Evolutionary conservation across 805 yeast genomes (phyloP), one percentile per base, ranked within the genome.

Genomic region (Starmerella cellae): DNA sequence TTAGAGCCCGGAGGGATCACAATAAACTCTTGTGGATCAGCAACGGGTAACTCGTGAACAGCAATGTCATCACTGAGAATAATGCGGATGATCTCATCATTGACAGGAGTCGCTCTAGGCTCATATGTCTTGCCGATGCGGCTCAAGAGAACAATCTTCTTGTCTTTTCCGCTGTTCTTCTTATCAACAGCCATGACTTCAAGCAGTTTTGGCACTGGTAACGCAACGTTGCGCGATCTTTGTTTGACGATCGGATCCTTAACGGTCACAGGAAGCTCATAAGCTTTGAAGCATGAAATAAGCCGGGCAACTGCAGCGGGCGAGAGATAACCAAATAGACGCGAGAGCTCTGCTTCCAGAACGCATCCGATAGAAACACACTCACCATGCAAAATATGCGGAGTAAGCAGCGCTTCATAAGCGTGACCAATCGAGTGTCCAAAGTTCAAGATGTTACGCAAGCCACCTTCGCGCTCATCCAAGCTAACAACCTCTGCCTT

Each of bases 401-500:
- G 98, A 3, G 97, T 87, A 48, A 91, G 69, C 28, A 91, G 77
- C n/a, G 98, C 97, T 66, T 91, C 98, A 51, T 81, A 85, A 18
- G 98, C 98, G 61, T 91, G 98, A 35, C 98, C 98, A 55, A 91
- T 87, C 23, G 95, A 75, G 61, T 91, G 98, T 28, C 98, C 98
- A 59, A 88, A 91, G 63, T 91, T 91, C 46, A 91, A 70, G 50
- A 91, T 65, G 61, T 91, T 91, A 64, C 98, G 74, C 51, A 91
- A 70, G 3, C 95, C 91, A 38, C 95, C 84, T 63, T 91, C 98
- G 56, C 94, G 79, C 63, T 91, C 98, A 63, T 91, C 98, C 16
- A 77, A 69, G 3, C 94, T 74, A 14, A 91, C 98, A 37, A 91
- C 98, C 50, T 77, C 82, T 4, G 97, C 95, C 63, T 91, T 91